Evolutionary conservation across 768 basidiomycete species (phyloP), one percentile per base, ranked within the genome.

Genomic region (Serendipita sp.): DNA sequence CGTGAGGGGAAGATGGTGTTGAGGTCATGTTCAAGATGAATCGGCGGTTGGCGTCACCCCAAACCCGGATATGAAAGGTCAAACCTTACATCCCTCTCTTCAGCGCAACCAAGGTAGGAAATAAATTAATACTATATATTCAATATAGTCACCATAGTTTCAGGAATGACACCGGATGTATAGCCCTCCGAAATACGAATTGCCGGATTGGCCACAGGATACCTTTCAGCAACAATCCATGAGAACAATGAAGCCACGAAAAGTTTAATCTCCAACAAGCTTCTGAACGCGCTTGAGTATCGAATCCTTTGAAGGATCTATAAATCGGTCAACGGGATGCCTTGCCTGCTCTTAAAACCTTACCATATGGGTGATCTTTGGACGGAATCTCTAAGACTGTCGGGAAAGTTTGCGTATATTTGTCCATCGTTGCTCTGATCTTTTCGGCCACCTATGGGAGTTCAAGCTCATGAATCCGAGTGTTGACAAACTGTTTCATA

Each of bases 311-410:
- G 86, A 84, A 15, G 95, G 95, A 75, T 98, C 95, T 95, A 70
- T 35, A 63, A 44, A 68, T 58, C 63, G 28, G 3, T 56, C 38
- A 51, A 64, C 37, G 44, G 58, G 66, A 47, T 54, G 37, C 53
- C 35, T 32, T 41, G 45, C 10, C 54, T 65, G 35, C 62, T 58
- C n/a, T 30, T 38, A 62, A 54, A 47, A 45, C 75, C 82, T 66
- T 64, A 95, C 95, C 94, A 70, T 98, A 98, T 41, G 95, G 95
- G 75, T 96, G 93, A 72, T 98, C 95, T 74, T 98, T 98, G 64
- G 92, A 93, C 30, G 96, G 96, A 67, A 99, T 98, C 75, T 99
- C 96, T 15, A 99, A 83, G 45, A 99, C 76, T 0, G 96, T 92
- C 24, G 96, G 96, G 78, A 99, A 99, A 0, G 95, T 85, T 74